Evolutionary conservation across 805 yeast species (phyloP), one percentile per base, ranked within the genome.

Genomic region (Novakomyces olei): DNA sequence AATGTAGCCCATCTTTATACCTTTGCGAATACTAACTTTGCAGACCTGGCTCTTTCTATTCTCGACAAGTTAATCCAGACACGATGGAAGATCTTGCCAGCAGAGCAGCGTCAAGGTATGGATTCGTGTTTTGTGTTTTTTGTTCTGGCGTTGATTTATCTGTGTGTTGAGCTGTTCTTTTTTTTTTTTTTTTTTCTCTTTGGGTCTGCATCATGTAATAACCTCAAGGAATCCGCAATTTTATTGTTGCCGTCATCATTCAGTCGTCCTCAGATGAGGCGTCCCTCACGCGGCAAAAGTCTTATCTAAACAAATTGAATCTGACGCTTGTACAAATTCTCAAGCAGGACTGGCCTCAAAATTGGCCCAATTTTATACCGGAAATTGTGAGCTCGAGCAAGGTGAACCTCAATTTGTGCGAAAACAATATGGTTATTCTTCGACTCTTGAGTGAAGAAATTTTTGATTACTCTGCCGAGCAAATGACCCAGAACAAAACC

Each of bases 341-440:
- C 47, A 88, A 88, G 48, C 96, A 88, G 56, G 99, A 88, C 51
- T 88, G 99, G 99, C 99, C 99, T 22, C 79, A 73, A 44, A 77
- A 83, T 51, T 88, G 99, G 99, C 96, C 96, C 14, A 77, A 74
- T 45, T 88, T 88, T 47, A 76, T 88, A 32, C 93, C 94, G 12
- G 98, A 88, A 51, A 67, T 88, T 36, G 88, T 85, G 30, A 67
- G 65, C 38, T 73, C 92, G 41, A 72, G 91, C 29, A 68, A 79
- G 40, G 69, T 85, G 9, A 73, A 88, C 15, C 69, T 77, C 52
- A 85, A 81, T 46, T 94, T 88, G 33, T 88, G 98, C 58, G 98
- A 88, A 54, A 88, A 88, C 58, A 88, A 88, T 56, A 85, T 88
- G 96, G 71, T 72, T 39, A 83, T 88, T 37, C 63, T 88, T 50